A percentile compares a stretch with the other conserved stretches of the same genome.
Evolutionary conservation across 2,329 filamentous ascomycete species (phyloP).

Genomic region (Xylaria sp.): DNA sequence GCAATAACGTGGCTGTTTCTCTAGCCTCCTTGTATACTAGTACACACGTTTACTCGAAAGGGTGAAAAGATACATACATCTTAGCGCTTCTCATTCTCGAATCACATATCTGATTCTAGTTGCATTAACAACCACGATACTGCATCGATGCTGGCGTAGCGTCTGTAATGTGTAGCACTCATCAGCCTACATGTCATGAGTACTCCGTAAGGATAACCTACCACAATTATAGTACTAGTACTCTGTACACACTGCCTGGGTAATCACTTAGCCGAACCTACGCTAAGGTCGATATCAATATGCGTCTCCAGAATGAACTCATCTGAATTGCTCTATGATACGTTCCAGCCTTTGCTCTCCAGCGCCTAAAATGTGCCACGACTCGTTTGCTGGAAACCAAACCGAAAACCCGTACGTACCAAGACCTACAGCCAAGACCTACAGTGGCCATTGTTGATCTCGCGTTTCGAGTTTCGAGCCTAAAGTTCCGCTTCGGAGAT

Average conservation of each 20-base stretch:
- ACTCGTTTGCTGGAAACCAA: background rate
- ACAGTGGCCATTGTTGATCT: slow-evolving; percentile 64
- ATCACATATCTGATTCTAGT: background rate
- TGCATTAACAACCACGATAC: background rate
- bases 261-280: background rate
- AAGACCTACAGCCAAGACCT: slow-evolving; percentile 62
- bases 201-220: no score
- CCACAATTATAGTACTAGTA: background rate
- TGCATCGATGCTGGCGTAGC: background rate
- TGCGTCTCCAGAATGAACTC: background rate
- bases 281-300: background rate
- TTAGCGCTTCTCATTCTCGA: background rate
- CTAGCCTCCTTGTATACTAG: background rate
- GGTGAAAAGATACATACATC: background rate
- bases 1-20: background rate
- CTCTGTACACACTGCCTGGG: background rate
- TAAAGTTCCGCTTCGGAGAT: slow-evolving; percentile 76
- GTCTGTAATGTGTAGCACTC: background rate
- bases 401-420: background rate
- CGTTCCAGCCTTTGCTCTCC: background rate
- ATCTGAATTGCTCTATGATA: no score
- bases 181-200: background rate
- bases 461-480: slow-evolving; percentile 73
- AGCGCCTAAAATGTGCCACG: background rate
- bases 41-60: background rate